Percentiles rank a stretch among this genome's conserved stretches.
Evolutionary conservation across 2,329 filamentous ascomycete genomes (phyloP).

Genomic region (Fusarium sp.): DNA sequence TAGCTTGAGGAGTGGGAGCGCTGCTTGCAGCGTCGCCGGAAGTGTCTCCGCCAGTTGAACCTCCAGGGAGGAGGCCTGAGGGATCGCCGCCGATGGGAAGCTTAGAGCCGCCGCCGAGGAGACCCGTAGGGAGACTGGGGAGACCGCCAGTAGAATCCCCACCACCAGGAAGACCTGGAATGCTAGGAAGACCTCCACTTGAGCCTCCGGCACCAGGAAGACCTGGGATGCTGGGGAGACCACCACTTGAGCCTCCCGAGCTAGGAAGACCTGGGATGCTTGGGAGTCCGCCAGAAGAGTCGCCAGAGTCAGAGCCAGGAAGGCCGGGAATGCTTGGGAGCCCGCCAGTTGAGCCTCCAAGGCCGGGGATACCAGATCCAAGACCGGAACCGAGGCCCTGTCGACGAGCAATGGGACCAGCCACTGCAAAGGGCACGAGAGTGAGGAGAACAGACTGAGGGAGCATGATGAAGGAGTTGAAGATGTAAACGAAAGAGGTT

Average conservation of each 20-base stretch:
- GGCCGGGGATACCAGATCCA: constrained; percentile 14
- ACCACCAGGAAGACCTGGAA: not conserved
- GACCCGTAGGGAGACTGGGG: constrained; percentile 6
- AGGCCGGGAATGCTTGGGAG: constrained; percentile 1
- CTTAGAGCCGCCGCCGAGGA: not conserved
- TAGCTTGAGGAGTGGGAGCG: not conserved
- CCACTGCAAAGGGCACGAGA: constrained; percentile 42
- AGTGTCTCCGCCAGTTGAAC: constrained; percentile 5
- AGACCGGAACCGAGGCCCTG: constrained; percentile 10
- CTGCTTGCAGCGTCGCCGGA: constrained; percentile 1
- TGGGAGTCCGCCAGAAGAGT: not conserved
- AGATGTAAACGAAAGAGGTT: constrained; percentile 21
- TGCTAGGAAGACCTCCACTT: not conserved
- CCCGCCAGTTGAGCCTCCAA: constrained; percentile 5
- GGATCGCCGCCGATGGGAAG: not conserved
- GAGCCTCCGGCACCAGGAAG: not conserved
- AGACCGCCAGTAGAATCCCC: constrained; percentile 3
- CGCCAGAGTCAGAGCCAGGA: not conserved
- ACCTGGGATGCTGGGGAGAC: not conserved
- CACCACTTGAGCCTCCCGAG: not conserved
- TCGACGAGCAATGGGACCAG: constrained; percentile 39
- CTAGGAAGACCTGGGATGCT: not conserved
- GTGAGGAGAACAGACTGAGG: constrained; percentile 41
- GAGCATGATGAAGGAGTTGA: constrained; percentile 35
- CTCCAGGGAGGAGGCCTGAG: constrained; percentile 5